Base-by-base conservation (phyloP, 768 basidiomycete genomes). In the Thelephora ganbajun region DNA sequence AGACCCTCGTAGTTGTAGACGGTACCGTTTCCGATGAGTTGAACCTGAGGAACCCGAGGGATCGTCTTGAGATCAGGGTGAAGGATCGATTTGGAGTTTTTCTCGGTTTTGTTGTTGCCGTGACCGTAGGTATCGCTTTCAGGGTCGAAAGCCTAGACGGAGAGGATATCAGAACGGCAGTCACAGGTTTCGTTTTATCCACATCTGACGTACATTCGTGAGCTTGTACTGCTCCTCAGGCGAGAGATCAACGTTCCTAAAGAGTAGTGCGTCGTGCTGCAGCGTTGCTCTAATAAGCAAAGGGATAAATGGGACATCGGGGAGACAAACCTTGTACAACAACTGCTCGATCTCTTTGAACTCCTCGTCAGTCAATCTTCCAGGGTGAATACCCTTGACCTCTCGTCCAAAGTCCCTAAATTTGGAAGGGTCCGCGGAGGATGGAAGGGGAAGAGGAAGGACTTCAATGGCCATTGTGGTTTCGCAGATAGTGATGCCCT, bases 31-130 rank as follows among this genome's bases (percentile, higher is more conserved):
- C 90, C 90, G 58, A 93, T 92, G 47, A 93, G 78, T 61, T 94
- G 91, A 1, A 94, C 91, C 58, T 92, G 86, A 1, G 87, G 86
- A 1, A 84, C 79, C 19, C 81, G 74, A 1, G 91, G 88, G 51
- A 94, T 88, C 35, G 86, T 91, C 70, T 90, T 93, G 56, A 92
- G 75, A 60, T 91, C 85, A 0, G 88, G 85, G 58, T 90, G 87
- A 12, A 91, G 76, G 56, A 92, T 83, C 3, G 88, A 90, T 57
- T 82, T 82, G 56, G 71, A 74, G 18, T 79, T 78, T 39, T 67
- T 65, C 47, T 79, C 74, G 0, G 83, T 88, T 70, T 88, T 87
- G 69, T 88, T 87, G 63, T 89, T 89, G 2, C 89, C 87, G 56
- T 92, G 89, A 0, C 90, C 89, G 56, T 92, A 91, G 54, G 63